Percentiles rank a stretch among this genome's conserved stretches.
phyloP scores from a whole-genome alignment of 768 basidiomycete genomes.

The Tylopilus felleus region DNA sequence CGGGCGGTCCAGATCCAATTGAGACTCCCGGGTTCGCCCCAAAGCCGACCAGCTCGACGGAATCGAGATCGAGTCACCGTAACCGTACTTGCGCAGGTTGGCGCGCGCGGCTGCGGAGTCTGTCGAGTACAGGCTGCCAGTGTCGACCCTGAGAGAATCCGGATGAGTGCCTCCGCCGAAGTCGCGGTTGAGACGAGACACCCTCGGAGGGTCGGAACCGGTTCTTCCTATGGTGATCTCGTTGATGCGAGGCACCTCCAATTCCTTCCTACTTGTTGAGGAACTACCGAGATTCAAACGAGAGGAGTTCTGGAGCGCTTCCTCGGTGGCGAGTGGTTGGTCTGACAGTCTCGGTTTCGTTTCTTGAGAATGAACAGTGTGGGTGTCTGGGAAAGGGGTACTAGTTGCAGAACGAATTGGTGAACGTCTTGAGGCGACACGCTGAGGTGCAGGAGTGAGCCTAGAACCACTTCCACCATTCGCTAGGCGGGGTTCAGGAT shows the following conservation, averaged over 20 bases:
- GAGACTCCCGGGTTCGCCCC: slow-evolving; percentile 10
- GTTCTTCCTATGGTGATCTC: not conserved
- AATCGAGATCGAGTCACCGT: slow-evolving; percentile 14
- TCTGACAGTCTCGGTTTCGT: not conserved
- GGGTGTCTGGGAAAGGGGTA: not conserved
- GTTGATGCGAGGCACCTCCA: not conserved
- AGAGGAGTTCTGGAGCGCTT: not conserved
- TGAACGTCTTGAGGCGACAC: slow-evolving; percentile 14
- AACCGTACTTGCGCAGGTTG: slow-evolving; percentile 25
- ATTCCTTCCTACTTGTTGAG: not conserved
- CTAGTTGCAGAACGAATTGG: not conserved
- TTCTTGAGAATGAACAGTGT: not conserved
- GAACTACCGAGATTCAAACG: not conserved
- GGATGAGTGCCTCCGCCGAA: not conserved
- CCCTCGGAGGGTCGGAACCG: not conserved
- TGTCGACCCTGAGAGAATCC: slow-evolving; percentile 7
- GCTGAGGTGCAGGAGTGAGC: slow-evolving; percentile 22
- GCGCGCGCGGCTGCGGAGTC: slow-evolving; percentile 21
- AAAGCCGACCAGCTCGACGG: slow-evolving; percentile 26
- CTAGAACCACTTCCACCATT: slow-evolving; percentile 10
- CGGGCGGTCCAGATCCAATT: slow-evolving; percentile 10
- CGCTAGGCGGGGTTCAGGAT: not conserved
- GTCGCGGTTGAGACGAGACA: slow-evolving; percentile 6
- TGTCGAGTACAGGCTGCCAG: slow-evolving; percentile 26
- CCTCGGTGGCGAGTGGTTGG: not conserved